phyloP scores from a whole-genome alignment of 2,329 filamentous ascomycete genomes.

The Penicillium hordei region DNA sequence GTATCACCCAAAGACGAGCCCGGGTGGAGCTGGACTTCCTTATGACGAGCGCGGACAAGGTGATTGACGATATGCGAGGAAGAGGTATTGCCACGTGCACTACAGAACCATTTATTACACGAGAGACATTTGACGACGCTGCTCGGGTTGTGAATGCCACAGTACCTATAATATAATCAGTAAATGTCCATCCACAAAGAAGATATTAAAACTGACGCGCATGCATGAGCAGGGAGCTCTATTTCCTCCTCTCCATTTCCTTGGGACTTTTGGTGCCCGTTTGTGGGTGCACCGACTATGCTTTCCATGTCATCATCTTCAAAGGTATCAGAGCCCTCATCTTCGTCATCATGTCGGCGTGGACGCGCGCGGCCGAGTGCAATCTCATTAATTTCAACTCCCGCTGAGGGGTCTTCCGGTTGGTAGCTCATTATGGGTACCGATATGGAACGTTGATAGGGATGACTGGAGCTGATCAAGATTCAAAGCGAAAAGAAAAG shows the following conservation, averaged over 20 bases:
- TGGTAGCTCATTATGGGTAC: slow-evolving; percentile 72
- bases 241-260: slow-evolving; percentile 73
- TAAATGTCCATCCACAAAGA: slow-evolving; percentile 18
- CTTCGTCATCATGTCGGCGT: slow-evolving; percentile 80
- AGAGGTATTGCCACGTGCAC: slow-evolving; percentile 90
- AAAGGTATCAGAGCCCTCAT: slow-evolving; percentile 79
- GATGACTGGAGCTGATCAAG: slow-evolving; percentile 6
- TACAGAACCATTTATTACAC: slow-evolving; percentile 99
- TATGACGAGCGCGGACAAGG: slow-evolving; percentile 92
- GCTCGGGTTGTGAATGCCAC: slow-evolving; percentile 92
- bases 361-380: slow-evolving; percentile 64
- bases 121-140: slow-evolving; percentile 94
- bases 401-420: slow-evolving; percentile 18
- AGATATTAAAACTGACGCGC: slow-evolving; percentile 67
- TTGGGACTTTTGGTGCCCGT: slow-evolving; percentile 65
- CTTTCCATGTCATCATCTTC: slow-evolving; percentile 78
- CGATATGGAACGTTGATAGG: slow-evolving; percentile 65
- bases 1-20: slow-evolving; percentile 92
- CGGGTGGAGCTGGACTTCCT: slow-evolving; percentile 96
- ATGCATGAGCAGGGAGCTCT: slow-evolving; percentile 89
- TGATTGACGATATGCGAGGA: slow-evolving; percentile 99
- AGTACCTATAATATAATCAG: slow-evolving; percentile 63
- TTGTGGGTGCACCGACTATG: slow-evolving; percentile 77
- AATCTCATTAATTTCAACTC: slow-evolving; percentile 68
- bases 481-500: slow-evolving; percentile 6